These are phyloP conservation scores for Cymbopogon flexuosus DNA, from an alignment of 202 grass and related monocot species.

Conservation along the genomic window DNA sequence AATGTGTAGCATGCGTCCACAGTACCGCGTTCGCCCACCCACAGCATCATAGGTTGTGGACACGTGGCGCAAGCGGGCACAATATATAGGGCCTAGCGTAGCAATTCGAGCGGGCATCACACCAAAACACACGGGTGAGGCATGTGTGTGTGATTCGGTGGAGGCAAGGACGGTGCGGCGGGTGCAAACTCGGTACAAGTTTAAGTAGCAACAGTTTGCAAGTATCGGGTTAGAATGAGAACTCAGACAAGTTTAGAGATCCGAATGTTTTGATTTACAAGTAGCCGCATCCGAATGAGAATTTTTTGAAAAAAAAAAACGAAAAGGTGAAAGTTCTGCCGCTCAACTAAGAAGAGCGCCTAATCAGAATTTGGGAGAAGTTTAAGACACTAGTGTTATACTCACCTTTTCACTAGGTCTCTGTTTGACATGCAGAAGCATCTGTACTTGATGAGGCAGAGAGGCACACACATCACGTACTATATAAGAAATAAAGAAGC, in stretches of 20 bases:
- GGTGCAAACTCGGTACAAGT: too few relatives aligned
- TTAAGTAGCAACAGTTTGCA: too few relatives aligned
- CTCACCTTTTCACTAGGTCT: neutral
- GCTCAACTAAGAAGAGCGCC: neutral
- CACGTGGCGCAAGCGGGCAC: too few relatives aligned
- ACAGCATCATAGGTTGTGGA: too few relatives aligned
- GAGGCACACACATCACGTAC: neutral
- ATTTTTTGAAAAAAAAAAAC: neutral
- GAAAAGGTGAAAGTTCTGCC: neutral
- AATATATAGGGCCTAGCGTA: too few relatives aligned
- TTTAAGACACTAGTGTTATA: neutral
- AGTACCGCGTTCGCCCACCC: too few relatives aligned
- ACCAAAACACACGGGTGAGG: too few relatives aligned
- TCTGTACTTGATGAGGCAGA: slow-evolving; percentile 10
- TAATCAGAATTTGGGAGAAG: neutral
- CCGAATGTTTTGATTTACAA: neutral
- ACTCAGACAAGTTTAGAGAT: neutral
- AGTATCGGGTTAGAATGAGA: neutral
- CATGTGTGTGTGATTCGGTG: too few relatives aligned
- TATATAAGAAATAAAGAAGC: neutral
- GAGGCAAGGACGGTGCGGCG: too few relatives aligned
- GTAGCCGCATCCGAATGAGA: neutral
- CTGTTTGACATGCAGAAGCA: neutral
- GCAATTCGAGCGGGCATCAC: too few relatives aligned
- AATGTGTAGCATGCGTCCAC: too few relatives aligned